These are phyloP conservation scores for Drechslerella dactyloides DNA, from an alignment of 2,329 filamentous ascomycete genomes.

Conservation along the genomic window DNA sequence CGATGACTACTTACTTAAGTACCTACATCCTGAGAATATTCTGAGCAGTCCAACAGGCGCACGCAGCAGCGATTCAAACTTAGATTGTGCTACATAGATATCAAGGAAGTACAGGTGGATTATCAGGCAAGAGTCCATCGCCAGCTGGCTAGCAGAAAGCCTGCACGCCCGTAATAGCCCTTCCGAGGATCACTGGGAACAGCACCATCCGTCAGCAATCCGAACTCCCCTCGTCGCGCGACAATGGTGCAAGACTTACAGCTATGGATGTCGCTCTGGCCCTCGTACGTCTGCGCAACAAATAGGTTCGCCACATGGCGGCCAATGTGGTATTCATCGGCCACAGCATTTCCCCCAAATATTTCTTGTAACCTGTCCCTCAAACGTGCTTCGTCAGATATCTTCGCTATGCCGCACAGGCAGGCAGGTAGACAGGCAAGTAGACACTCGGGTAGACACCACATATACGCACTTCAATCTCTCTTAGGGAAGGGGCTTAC, in stretches of 20 bases:
- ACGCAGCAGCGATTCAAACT: no score
- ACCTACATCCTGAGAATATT: no score
- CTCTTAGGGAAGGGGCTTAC: slow-evolving; percentile 54
- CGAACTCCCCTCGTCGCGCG: background rate
- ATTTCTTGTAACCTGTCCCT: slow-evolving; percentile 78
- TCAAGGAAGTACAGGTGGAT: no score
- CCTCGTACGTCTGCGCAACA: slow-evolving; percentile 97
- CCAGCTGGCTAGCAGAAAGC: slow-evolving; percentile 64
- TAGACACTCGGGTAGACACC: background rate
- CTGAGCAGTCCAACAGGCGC: no score
- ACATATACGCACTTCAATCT: background rate
- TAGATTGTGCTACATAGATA: no score
- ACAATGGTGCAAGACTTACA: slow-evolving; percentile 62
- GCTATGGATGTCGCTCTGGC: slow-evolving; percentile 95
- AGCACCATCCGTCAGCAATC: background rate
- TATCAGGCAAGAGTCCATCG: no score
- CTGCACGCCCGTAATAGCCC: slow-evolving; percentile 76
- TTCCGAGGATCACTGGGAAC: slow-evolving; percentile 66
- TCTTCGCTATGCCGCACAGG: no score
- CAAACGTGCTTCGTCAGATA: slow-evolving; percentile 1
- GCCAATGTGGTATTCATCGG: slow-evolving; percentile 94
- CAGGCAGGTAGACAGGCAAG: no score
- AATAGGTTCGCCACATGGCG: slow-evolving; percentile 95
- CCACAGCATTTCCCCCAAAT: slow-evolving; percentile 97
- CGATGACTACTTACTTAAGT: no score